Evolutionary conservation across 306 rosid species (phyloP).

Genomic region (Echinosophora koreensis): DNA sequence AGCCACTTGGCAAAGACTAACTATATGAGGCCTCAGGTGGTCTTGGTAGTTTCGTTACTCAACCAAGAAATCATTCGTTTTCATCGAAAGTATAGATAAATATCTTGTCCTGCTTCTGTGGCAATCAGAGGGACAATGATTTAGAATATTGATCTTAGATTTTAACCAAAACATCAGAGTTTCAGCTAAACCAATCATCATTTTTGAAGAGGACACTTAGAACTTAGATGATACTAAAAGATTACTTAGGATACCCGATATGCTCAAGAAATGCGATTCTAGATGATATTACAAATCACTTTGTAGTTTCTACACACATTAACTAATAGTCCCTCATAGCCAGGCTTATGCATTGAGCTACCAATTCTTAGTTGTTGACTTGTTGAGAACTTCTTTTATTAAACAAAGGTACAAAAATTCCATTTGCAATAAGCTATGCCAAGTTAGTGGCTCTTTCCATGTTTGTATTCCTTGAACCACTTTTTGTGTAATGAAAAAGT

Average conservation of each 20-base stretch:
- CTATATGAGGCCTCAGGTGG: background rate
- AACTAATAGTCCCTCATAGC: background rate
- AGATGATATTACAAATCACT: background rate
- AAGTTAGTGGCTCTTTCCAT: background rate
- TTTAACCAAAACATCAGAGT: conserved; percentile 25
- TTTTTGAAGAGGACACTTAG: background rate
- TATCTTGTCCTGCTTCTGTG: conserved; percentile 25
- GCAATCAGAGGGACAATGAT: conserved; percentile 14
- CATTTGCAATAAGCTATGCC: background rate
- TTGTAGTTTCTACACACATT: background rate
- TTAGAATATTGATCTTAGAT: conserved; percentile 19
- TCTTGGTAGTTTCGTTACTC: conserved; percentile 39
- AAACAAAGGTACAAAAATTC: conserved; percentile 2
- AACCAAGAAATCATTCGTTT: conserved; percentile 30
- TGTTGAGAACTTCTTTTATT: background rate
- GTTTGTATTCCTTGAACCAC: conserved; percentile 19
- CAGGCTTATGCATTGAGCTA: conserved; percentile 10
- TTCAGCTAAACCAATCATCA: conserved; percentile 25
- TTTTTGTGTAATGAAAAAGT: conserved; percentile 4
- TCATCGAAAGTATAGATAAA: conserved; percentile 33
- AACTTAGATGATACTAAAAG: background rate
- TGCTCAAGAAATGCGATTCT: conserved; percentile 39
- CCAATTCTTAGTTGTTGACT: background rate
- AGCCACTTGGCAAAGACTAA: background rate
- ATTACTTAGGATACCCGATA: conserved; percentile 43